These are phyloP conservation scores for Podospora pseudocomata DNA, from an alignment of 495 filamentous ascomycete species.

Conservation along the genomic window DNA sequence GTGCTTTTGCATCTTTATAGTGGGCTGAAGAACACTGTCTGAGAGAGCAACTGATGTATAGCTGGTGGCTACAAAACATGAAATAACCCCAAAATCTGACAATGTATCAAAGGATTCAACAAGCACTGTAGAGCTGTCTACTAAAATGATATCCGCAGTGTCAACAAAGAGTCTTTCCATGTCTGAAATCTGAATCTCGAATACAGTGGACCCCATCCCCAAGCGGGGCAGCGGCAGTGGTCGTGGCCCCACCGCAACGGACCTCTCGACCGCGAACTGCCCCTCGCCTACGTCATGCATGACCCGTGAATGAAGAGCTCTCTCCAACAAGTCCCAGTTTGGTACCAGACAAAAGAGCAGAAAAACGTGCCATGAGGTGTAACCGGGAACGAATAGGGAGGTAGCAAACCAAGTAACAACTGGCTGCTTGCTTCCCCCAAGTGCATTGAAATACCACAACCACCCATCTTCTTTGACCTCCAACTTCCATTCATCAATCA, in stretches of 20 bases:
- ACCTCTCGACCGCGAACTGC: background rate
- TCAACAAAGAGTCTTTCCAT: background rate
- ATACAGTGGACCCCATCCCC: background rate
- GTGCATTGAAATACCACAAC: background rate
- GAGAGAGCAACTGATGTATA: too few species aligned
- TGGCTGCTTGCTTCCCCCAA: background rate
- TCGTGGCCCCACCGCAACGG: background rate
- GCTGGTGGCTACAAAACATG: too few species aligned
- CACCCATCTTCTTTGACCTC: background rate
- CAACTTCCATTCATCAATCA: background rate
- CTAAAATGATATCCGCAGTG: background rate
- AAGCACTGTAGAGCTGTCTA: background rate
- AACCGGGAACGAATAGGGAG: background rate
- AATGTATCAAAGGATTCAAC: background rate
- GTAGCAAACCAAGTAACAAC: background rate
- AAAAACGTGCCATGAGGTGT: background rate
- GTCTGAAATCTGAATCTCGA: background rate
- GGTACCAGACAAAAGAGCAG: background rate
- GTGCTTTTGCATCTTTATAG: background rate
- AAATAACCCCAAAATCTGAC: background rate
- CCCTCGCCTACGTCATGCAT: slow-evolving; percentile 6
- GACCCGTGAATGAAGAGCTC: slow-evolving; percentile 8
- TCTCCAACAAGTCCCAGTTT: background rate
- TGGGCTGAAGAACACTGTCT: background rate
- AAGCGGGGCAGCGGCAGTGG: slow-evolving; percentile 1